A percentile compares a stretch with the other conserved stretches of the same genome.
These are phyloP conservation scores for Diutina rugosa DNA, from an alignment of 1,139 yeast genomes.

Conservation along the genomic window DNA sequence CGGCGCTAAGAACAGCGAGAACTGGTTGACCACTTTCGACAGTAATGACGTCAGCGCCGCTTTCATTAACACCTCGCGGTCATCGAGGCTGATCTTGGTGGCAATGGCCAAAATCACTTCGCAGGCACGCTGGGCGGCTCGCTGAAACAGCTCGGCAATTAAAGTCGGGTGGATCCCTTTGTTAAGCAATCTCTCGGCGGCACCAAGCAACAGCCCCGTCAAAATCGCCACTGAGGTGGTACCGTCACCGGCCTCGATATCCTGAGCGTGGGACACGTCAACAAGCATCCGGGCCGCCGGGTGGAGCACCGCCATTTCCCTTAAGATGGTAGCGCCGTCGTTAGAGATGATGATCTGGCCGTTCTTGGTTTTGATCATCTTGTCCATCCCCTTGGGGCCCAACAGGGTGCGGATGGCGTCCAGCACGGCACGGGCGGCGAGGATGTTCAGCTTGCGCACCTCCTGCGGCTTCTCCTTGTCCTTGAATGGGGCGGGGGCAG, in stretches of 20 bases:
- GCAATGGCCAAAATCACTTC: constrained; percentile 80
- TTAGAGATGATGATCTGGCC: constrained; percentile 93
- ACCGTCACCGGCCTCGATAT: constrained; percentile 98
- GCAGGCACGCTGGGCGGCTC: constrained; percentile 83
- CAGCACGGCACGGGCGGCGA: constrained; percentile 95
- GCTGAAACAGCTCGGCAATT: constrained; percentile 88
- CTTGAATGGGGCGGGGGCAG: constrained; percentile 56
- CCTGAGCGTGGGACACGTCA: constrained; percentile 95
- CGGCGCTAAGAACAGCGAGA: constrained; percentile 75
- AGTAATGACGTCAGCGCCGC: constrained; percentile 93
- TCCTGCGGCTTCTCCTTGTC: constrained; percentile 97
- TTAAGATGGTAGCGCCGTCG: constrained; percentile 94
- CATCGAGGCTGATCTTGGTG: constrained; percentile 57
- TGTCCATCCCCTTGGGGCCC: constrained; percentile 99
- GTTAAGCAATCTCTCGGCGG: constrained; percentile 79
- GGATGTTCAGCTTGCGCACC: constrained; percentile 83
- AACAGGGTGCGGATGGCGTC: constrained; percentile 95
- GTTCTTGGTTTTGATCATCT: constrained; percentile 88
- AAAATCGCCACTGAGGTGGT: constrained; percentile 94
- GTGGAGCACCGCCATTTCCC: constrained; percentile 95
- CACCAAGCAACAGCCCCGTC: constrained; percentile 88
- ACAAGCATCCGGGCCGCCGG: constrained; percentile 99
- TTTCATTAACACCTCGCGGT: constrained; percentile 69
- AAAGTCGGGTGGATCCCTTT: constrained; percentile 95
- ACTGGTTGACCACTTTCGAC: constrained; percentile 92